Evolutionary conservation across 345 rosid genomes (phyloP).

Genomic region (Bretschneidera sinensis): DNA sequence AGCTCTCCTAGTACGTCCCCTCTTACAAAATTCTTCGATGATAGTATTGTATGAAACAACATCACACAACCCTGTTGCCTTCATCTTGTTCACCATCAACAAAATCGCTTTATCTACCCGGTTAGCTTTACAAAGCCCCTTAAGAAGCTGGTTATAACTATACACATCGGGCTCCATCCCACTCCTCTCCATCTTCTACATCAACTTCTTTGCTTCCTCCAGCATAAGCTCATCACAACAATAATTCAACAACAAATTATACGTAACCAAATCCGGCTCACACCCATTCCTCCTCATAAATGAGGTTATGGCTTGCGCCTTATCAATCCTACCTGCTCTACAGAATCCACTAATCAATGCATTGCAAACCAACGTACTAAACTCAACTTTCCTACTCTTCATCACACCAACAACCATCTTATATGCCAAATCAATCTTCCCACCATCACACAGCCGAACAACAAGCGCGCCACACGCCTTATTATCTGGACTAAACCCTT

Average conservation of each 20-base stretch:
- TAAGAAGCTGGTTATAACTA: constrained; percentile 81
- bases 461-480: constrained; percentile 60
- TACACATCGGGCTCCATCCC: constrained; percentile 74
- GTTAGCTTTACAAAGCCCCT: constrained; percentile 65
- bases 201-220: constrained; percentile 57
- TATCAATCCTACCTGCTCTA: constrained; percentile 63
- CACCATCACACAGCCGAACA: constrained; percentile 57
- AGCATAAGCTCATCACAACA: constrained; percentile 56
- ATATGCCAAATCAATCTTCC: constrained; percentile 88
- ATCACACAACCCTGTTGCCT: constrained; percentile 61
- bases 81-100: constrained; percentile 60
- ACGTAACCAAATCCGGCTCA: constrained; percentile 70
- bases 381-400: constrained; percentile 48
- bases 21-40: constrained; percentile 55
- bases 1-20: constrained; percentile 40
- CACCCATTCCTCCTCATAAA: constrained; percentile 74
- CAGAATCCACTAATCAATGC: constrained; percentile 79
- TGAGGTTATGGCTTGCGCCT: constrained; percentile 62
- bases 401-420: constrained; percentile 65
- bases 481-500: constrained; percentile 59
- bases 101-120: constrained; percentile 46
- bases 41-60: constrained; percentile 80
- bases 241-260: constrained; percentile 72
- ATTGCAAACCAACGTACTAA: constrained; percentile 60
- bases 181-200: constrained; percentile 59